Conservation (phyloP, 768 basidiomycete species). For the Strobilomyces echinocephalus region DNA sequence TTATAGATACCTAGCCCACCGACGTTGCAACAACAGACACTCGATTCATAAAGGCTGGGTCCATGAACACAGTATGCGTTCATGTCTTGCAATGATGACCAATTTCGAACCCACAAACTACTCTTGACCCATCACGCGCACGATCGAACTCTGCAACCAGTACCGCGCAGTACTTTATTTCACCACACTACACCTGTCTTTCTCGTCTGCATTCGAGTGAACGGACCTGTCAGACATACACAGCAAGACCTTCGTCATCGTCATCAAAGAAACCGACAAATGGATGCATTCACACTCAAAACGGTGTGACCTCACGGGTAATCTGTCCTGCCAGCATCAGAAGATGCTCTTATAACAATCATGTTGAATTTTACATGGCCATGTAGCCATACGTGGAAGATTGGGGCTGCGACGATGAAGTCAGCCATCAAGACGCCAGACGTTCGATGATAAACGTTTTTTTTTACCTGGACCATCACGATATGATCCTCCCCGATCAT, state of each 20-base stretch:
- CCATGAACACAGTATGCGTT: too few relatives aligned
- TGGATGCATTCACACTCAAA: neutral
- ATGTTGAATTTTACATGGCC: slow-evolving; percentile 20
- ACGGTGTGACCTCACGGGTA: neutral
- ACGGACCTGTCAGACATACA: too few relatives aligned
- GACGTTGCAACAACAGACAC: too few relatives aligned
- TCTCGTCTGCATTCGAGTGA: too few relatives aligned
- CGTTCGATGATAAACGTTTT: neutral
- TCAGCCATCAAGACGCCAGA: neutral
- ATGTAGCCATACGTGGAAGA: slow-evolving; percentile 22
- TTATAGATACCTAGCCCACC: too few relatives aligned
- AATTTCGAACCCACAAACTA: too few relatives aligned
- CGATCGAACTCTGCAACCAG: slow-evolving; percentile 10
- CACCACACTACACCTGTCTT: too few relatives aligned
- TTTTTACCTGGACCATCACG: slow-evolving; percentile 30
- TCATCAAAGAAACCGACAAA: too few relatives aligned
- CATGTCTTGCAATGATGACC: too few relatives aligned
- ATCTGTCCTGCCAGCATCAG: neutral
- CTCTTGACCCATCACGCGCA: too few relatives aligned
- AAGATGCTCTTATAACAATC: neutral
- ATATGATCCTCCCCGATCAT: slow-evolving; percentile 37
- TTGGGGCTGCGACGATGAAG: slow-evolving; percentile 8
- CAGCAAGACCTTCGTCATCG: too few relatives aligned
- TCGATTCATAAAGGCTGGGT: too few relatives aligned
- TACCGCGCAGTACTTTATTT: slow-evolving; percentile 25